Evolutionary conservation across 192 early-diverging fungal genomes (phyloP).

Genomic region (Coemansia asiatica): DNA sequence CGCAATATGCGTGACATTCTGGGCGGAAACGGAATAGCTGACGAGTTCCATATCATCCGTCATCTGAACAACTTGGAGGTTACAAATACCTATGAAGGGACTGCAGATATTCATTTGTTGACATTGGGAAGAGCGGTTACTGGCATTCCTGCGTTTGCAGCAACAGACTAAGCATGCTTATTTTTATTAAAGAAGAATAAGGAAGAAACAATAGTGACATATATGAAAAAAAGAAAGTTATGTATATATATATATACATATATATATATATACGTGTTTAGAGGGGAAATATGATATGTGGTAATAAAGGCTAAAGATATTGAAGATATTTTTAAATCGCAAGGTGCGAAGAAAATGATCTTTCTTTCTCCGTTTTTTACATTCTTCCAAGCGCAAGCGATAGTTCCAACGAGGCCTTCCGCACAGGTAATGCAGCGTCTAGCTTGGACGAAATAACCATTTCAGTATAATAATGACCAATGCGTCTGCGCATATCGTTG

Average conservation of each 20-base stretch:
- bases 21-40: constrained; percentile 93
- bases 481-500: constrained; percentile 33
- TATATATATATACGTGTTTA: constrained; percentile 2
- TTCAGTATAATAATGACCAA: constrained; percentile 43
- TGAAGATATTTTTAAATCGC: neutral
- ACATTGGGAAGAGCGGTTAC: constrained; percentile 94
- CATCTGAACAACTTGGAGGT: constrained; percentile 91
- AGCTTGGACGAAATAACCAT: constrained; percentile 48
- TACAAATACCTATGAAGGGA: constrained; percentile 97
- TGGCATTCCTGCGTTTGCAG: constrained; percentile 75
- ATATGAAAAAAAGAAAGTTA: neutral
- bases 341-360: no score
- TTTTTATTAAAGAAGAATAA: neutral
- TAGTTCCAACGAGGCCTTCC: constrained; percentile 51
- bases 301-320: neutral
- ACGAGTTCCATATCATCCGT: constrained; percentile 96
- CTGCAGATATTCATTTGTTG: constrained; percentile 91
- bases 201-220: neutral
- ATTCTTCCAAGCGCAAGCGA: constrained; percentile 42
- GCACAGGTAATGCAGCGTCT: constrained; percentile 49
- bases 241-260: neutral
- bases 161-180: constrained; percentile 22
- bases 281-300: no score
- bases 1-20: constrained; percentile 87
- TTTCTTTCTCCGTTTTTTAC: constrained; percentile 18